A percentile compares a stretch with the other conserved stretches of the same genome.
These are phyloP conservation scores for Clonostachys sp. DNA, from an alignment of 2,329 filamentous ascomycete species.

Conservation along the genomic window DNA sequence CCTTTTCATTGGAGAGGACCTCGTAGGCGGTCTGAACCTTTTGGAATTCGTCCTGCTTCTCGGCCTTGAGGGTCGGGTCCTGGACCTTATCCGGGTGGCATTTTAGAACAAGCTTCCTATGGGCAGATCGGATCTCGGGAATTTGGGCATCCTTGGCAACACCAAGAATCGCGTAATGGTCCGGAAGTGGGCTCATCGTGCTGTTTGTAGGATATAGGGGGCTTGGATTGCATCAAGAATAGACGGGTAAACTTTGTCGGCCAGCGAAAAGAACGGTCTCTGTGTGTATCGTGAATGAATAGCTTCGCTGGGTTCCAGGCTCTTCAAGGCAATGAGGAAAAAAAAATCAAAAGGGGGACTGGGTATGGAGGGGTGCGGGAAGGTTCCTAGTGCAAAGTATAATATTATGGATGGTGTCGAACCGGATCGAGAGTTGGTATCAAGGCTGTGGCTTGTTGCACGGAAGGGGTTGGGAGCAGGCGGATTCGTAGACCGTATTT, in stretches of 20 bases:
- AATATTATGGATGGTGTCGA: too few species aligned
- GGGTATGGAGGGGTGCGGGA: background rate
- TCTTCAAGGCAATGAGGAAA: background rate
- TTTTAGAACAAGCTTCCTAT: conserved; percentile 82
- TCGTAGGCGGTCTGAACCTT: conserved; percentile 92
- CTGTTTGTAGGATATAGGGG: background rate
- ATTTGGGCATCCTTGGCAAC: conserved; percentile 67
- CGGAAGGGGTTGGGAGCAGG: background rate
- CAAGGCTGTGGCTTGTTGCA: background rate
- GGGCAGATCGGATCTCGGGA: conserved; percentile 69
- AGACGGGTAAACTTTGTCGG: background rate
- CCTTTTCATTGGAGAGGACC: conserved; percentile 72
- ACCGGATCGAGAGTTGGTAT: too few species aligned
- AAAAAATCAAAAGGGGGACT: background rate
- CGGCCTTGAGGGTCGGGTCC: conserved; percentile 68
- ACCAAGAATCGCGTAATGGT: conserved; percentile 77
- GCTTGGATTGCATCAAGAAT: background rate
- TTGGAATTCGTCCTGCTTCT: conserved; percentile 85
- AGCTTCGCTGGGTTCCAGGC: background rate
- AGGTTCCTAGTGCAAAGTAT: too few species aligned
- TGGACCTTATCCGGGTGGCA: conserved; percentile 91
- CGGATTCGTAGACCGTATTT: conserved; percentile 4
- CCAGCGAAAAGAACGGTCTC: background rate
- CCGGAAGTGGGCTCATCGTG: conserved; percentile 49
- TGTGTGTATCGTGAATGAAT: background rate